Base-by-base conservation (phyloP, 495 filamentous ascomycete species). In the Evernia prunastri region DNA sequence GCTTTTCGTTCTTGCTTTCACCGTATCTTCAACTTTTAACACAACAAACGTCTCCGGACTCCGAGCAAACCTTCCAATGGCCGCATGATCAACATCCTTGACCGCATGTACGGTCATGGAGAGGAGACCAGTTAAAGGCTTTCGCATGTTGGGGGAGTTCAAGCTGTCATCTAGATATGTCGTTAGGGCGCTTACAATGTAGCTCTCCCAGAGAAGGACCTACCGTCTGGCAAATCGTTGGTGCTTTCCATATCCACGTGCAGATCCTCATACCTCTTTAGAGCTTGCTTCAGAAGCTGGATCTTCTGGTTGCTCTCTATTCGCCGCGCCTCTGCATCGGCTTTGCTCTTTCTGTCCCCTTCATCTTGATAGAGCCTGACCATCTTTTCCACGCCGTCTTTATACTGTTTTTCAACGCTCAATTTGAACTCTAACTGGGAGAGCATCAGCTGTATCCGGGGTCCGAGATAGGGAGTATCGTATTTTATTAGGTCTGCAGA, bases 301-400 rank as follows among this genome's bases (percentile, higher is more conserved):
- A 99, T 96, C 77, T 99, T 99, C 75, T 97, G 93, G 67, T 89
- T 94, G 76, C 92, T 96, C 77, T 99, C 94, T 63, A 96, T 86
- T 43, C 90, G 84, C 71, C 87, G 85, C 39, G 86, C 89, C 71
- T 96, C 90, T 31, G 94, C 95, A 77, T 99, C 94, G 59, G 88
- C 84, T 69, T 86, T 89, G 77, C 92, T 96, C 79, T 96, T 97
- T 64, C 91, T 86, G 71, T 99, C 94, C n/a, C 94, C 93, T 75
- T 97, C 94, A 78, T 97, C 92, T 74, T 94, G 87, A 72, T 99
- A 99, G 51, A 97, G 81, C 73, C 92, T 90, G 49, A 96, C 89
- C 95, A 99, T 99, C 81, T 99, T 99, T 76, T 99, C 95, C 68
- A 99, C 93, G 64, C 94, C 94, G 66, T 95, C 95, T 69, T 97